Percentiles rank a stretch among this genome's conserved stretches.
These are phyloP conservation scores for Triadica sebifera DNA, from an alignment of 345 rosid species.

Conservation along the genomic window DNA sequence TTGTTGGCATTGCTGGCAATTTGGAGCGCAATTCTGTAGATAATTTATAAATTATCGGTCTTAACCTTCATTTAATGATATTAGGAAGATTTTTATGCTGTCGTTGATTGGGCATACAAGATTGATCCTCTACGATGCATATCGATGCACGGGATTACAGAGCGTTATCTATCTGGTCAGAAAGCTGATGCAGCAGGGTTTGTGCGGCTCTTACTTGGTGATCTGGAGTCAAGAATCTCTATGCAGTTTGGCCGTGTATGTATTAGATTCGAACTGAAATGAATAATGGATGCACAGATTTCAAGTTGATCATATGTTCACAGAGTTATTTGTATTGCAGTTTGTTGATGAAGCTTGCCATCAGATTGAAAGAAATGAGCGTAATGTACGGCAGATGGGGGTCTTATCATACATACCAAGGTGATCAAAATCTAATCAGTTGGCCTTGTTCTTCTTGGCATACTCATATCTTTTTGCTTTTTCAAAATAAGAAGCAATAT, in stretches of 20 bases:
- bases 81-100: slow-evolving; percentile 98
- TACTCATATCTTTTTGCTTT: background rate
- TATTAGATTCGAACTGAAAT: slow-evolving; percentile 23
- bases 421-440: slow-evolving; percentile 34
- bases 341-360: slow-evolving; percentile 98
- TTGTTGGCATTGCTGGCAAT: slow-evolving; percentile 1
- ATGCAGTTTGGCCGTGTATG: slow-evolving; percentile 86
- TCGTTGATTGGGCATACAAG: slow-evolving; percentile 99
- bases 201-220: slow-evolving; percentile 95
- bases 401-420: slow-evolving; percentile 92
- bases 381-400: slow-evolving; percentile 83
- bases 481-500: background rate
- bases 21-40: slow-evolving; percentile 1
- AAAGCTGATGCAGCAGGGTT: slow-evolving; percentile 99
- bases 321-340: slow-evolving; percentile 42
- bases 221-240: slow-evolving; percentile 87
- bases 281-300: slow-evolving; percentile 6
- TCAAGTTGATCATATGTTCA: slow-evolving; percentile 21
- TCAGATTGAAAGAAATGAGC: slow-evolving; percentile 92
- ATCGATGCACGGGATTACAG: slow-evolving; percentile 99
- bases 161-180: slow-evolving; percentile 95
- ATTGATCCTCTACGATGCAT: slow-evolving; percentile 96
- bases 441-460: background rate
- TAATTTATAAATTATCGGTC: slow-evolving; percentile 9
- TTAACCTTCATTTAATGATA: slow-evolving; percentile 24